phyloP scores from a whole-genome alignment of 139 green algal species.

The Chlamydomonas applanata region DNA sequence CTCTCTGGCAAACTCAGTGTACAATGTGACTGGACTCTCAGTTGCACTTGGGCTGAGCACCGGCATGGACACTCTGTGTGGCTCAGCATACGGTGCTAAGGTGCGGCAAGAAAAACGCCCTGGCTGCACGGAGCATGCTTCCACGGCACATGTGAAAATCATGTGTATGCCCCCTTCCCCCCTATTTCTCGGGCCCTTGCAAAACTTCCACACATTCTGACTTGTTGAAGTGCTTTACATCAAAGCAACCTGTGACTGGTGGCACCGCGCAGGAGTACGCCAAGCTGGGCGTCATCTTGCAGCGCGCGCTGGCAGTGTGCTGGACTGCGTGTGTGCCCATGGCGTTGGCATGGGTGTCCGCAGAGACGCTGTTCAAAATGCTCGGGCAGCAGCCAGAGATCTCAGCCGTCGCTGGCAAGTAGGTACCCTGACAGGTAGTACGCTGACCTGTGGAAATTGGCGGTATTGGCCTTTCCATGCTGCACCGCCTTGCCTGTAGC shows the following conservation, averaged over 20 bases:
- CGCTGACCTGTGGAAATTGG: too few relatives aligned
- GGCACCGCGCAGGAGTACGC: slow-evolving; percentile 62
- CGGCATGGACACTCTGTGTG: slow-evolving; percentile 73
- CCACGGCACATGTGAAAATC: too few relatives aligned
- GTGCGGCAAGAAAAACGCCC: background rate
- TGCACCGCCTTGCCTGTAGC: too few relatives aligned
- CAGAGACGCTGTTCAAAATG: slow-evolving; percentile 23
- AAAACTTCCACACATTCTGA: too few relatives aligned
- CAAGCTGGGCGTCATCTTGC: slow-evolving; percentile 60
- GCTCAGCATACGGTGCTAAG: slow-evolving; percentile 20
- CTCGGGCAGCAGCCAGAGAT: slow-evolving; percentile 54
- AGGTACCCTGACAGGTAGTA: background rate
- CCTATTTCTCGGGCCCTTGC: too few relatives aligned
- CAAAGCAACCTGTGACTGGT: too few relatives aligned
- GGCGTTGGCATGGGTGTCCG: slow-evolving; percentile 45
- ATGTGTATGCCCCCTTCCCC: too few relatives aligned
- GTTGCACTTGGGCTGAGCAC: slow-evolving; percentile 53
- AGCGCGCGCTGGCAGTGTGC: slow-evolving; percentile 65
- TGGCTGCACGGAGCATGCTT: too few relatives aligned
- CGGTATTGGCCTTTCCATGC: too few relatives aligned
- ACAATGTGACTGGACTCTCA: slow-evolving; percentile 66
- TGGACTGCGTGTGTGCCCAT: slow-evolving; percentile 37
- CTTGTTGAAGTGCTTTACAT: too few relatives aligned
- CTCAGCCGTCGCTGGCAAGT: slow-evolving; percentile 28
- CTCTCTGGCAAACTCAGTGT: slow-evolving; percentile 46